These are phyloP conservation scores for Coemansia sp. DNA, from an alignment of 192 early-diverging fungal genomes.

Conservation along the genomic window DNA sequence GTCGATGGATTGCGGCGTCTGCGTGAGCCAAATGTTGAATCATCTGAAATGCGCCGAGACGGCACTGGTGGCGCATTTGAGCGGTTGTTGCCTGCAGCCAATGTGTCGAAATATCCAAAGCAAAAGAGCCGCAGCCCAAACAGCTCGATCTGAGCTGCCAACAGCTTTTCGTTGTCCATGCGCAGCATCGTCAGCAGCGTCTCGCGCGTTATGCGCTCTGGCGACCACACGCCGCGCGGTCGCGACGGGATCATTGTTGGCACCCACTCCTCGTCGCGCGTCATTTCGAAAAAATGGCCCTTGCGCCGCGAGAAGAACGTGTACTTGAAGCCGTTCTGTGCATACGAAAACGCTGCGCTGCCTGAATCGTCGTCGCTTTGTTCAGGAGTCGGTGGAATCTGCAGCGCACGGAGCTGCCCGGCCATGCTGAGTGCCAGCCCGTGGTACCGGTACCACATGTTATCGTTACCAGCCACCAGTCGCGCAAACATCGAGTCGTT, in stretches of 20 bases:
- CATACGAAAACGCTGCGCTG: slow-evolving; percentile 35
- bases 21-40: slow-evolving; percentile 2
- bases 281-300: slow-evolving; percentile 50
- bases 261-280: slow-evolving; percentile 45
- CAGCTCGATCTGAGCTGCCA: slow-evolving; percentile 47
- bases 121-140: slow-evolving; percentile 45
- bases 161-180: slow-evolving; percentile 30
- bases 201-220: slow-evolving; percentile 7
- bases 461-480: slow-evolving; percentile 26
- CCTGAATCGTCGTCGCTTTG: slow-evolving; percentile 10
- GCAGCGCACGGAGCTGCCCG: background rate
- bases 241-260: slow-evolving; percentile 30
- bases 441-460: slow-evolving; percentile 43
- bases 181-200: slow-evolving; percentile 19
- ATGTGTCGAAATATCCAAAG: slow-evolving; percentile 38
- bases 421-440: background rate
- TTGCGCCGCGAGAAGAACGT: slow-evolving; percentile 40
- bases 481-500: slow-evolving; percentile 41
- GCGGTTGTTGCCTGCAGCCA: background rate
- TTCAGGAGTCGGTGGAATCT: slow-evolving; percentile 5
- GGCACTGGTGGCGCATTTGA: background rate
- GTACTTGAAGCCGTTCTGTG: slow-evolving; percentile 39
- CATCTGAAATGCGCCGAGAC: slow-evolving; percentile 13
- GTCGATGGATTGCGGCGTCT: background rate
- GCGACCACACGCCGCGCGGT: slow-evolving; percentile 30